Percentiles rank a stretch among this genome's conserved stretches.
These are phyloP conservation scores for Penicillium daleae DNA, from an alignment of 495 filamentous ascomycete species.

Conservation along the genomic window DNA sequence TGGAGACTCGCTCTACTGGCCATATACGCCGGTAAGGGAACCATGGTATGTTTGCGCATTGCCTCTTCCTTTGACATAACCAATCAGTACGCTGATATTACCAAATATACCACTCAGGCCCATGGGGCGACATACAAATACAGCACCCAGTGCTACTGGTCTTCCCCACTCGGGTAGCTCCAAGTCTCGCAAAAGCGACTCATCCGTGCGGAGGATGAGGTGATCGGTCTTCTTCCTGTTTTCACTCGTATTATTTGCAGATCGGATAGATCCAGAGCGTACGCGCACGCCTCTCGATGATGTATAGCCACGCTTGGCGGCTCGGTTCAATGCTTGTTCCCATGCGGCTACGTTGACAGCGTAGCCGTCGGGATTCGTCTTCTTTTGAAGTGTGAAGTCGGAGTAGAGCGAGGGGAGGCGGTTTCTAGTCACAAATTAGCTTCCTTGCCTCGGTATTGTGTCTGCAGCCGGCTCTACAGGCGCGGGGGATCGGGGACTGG, in stretches of 20 bases:
- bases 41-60: slow-evolving; percentile 64
- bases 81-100: neutral
- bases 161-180: slow-evolving; percentile 79
- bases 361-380: slow-evolving; percentile 90
- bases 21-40: slow-evolving; percentile 64
- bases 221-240: slow-evolving; percentile 42
- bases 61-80: slow-evolving; percentile 61
- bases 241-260: neutral
- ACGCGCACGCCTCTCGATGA: slow-evolving; percentile 44
- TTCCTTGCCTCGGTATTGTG: neutral
- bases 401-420: slow-evolving; percentile 93
- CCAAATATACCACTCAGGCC: neutral
- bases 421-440: slow-evolving; percentile 51
- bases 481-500: neutral
- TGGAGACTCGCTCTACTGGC: slow-evolving; percentile 60
- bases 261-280: slow-evolving; percentile 24
- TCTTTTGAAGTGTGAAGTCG: slow-evolving; percentile 78
- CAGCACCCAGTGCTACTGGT: slow-evolving; percentile 79
- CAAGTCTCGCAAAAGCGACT: slow-evolving; percentile 69
- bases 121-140: slow-evolving; percentile 56
- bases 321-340: slow-evolving; percentile 71
- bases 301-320: slow-evolving; percentile 68
- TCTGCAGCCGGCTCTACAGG: neutral
- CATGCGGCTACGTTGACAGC: slow-evolving; percentile 82
- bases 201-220: slow-evolving; percentile 68